phyloP scores from a whole-genome alignment of 306 rosid species.

The Sphenostylis stenocarpa region DNA sequence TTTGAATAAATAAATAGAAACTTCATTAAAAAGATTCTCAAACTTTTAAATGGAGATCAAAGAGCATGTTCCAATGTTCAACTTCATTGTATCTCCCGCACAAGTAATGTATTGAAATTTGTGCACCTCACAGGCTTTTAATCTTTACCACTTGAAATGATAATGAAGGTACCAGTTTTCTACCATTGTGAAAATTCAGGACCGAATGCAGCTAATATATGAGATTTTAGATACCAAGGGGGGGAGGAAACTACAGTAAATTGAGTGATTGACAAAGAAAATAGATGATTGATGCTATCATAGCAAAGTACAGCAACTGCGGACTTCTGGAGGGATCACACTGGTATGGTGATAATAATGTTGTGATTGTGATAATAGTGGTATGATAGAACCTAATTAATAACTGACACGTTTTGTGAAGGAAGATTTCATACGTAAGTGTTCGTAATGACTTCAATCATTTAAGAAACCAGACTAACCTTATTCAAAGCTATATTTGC shows the following conservation, averaged over 20 bases:
- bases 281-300: conserved; percentile 13
- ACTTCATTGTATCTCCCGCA: not conserved
- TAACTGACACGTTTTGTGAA: not conserved
- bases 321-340: not conserved
- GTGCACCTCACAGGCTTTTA: not conserved
- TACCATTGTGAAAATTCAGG: conserved; percentile 20
- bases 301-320: not conserved
- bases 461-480: conserved; percentile 44
- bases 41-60: conserved; percentile 1
- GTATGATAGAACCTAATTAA: not conserved
- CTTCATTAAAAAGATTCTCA: not conserved
- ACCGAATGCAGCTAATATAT: not conserved
- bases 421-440: not conserved
- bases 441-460: conserved; percentile 11
- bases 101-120: not conserved
- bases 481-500: conserved; percentile 77
- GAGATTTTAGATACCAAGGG: not conserved
- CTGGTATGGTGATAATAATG: not conserved
- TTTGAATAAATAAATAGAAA: not conserved
- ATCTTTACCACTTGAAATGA: conserved; percentile 8
- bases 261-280: not conserved
- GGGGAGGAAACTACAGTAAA: not conserved
- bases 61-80: conserved; percentile 3
- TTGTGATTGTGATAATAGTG: not conserved
- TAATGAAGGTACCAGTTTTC: not conserved